These are phyloP conservation scores for Alopecurus myosuroides DNA, from an alignment of 176 grass and related monocot genomes.

Conservation along the genomic window DNA sequence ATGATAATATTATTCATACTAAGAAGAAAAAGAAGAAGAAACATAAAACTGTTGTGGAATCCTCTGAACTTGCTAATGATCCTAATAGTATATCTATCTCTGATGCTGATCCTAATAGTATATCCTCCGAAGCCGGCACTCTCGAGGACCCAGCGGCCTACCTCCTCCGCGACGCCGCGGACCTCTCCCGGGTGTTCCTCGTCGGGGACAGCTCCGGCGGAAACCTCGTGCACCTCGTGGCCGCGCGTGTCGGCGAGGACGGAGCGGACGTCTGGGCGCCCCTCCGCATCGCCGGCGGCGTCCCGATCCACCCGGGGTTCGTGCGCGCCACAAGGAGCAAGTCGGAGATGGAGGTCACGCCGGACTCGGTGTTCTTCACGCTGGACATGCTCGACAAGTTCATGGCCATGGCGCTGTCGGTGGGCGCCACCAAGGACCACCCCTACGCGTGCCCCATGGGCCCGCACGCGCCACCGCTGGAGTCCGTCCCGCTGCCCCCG, in stretches of 20 bases:
- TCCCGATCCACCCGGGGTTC: constrained; percentile 78
- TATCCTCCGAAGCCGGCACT: neutral
- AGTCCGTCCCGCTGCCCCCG: constrained; percentile 52
- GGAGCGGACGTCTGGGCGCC: constrained; percentile 30
- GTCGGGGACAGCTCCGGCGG: constrained; percentile 89
- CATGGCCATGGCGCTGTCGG: constrained; percentile 41
- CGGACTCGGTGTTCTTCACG: constrained; percentile 78
- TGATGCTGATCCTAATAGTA: too few relatives aligned
- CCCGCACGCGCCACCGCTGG: constrained; percentile 44
- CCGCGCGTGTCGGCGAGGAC: constrained; percentile 24
- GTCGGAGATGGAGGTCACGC: constrained; percentile 53
- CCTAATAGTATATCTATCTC: too few relatives aligned
- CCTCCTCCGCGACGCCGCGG: constrained; percentile 37
- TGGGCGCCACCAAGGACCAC: constrained; percentile 77
- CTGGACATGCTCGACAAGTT: constrained; percentile 90
- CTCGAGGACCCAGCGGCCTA: constrained; percentile 6
- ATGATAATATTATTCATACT: too few relatives aligned
- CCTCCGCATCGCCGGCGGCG: constrained; percentile 54
- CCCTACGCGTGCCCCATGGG: constrained; percentile 86
- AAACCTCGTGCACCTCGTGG: constrained; percentile 67
- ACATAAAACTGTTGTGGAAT: too few relatives aligned
- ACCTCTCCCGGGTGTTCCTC: constrained; percentile 70
- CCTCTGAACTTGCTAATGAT: too few relatives aligned
- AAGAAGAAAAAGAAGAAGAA: too few relatives aligned
- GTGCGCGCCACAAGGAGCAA: constrained; percentile 60